Percentiles rank a stretch among this genome's conserved stretches.
Conservation (phyloP, 2,329 filamentous ascomycete genomes). For the Xylariales sp. region DNA sequence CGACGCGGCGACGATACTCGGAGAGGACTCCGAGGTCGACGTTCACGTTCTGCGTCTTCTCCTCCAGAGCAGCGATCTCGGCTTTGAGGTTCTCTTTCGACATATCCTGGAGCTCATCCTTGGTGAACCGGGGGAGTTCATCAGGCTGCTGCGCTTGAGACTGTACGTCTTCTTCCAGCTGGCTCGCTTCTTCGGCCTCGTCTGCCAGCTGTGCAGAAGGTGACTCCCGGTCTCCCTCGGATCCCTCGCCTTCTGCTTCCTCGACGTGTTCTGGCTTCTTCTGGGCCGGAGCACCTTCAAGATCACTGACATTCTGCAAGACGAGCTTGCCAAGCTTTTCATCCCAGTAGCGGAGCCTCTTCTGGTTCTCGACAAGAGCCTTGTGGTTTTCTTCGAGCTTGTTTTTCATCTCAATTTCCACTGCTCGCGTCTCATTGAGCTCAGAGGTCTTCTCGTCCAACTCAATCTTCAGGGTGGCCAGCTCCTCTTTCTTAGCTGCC, state of each 20-base stretch:
- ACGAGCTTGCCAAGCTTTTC: constrained; percentile 82
- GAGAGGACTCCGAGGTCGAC: constrained; percentile 86
- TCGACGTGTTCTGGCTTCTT: constrained; percentile 21
- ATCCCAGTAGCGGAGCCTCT: constrained; percentile 77
- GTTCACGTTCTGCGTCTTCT: constrained; percentile 74
- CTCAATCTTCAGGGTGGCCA: constrained; percentile 74
- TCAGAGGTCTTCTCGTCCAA: constrained; percentile 81
- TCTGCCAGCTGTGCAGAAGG: constrained; percentile 8
- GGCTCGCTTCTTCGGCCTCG: constrained; percentile 11
- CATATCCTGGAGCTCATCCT: constrained; percentile 64
- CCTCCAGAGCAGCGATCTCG: constrained; percentile 58
- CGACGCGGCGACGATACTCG: constrained; percentile 81
- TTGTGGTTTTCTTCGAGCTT: constrained; percentile 97
- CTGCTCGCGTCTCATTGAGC: constrained; percentile 80
- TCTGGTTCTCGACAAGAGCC: constrained; percentile 78
- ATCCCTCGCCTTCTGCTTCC: constrained; percentile 24
- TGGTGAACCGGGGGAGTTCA: constrained; percentile 73
- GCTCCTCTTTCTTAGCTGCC: constrained; percentile 72
- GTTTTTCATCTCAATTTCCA: constrained; percentile 97
- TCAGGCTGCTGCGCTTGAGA: constrained; percentile 34
- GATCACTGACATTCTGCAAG: constrained; percentile 74
- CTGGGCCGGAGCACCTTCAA: constrained; percentile 38
- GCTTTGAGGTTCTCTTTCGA: constrained; percentile 56
- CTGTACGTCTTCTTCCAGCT: constrained; percentile 13
- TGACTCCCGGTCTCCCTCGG: constrained; percentile 26